Conservation (phyloP, 352 stramenopile species). For the Globisporangium paddicum region DNA sequence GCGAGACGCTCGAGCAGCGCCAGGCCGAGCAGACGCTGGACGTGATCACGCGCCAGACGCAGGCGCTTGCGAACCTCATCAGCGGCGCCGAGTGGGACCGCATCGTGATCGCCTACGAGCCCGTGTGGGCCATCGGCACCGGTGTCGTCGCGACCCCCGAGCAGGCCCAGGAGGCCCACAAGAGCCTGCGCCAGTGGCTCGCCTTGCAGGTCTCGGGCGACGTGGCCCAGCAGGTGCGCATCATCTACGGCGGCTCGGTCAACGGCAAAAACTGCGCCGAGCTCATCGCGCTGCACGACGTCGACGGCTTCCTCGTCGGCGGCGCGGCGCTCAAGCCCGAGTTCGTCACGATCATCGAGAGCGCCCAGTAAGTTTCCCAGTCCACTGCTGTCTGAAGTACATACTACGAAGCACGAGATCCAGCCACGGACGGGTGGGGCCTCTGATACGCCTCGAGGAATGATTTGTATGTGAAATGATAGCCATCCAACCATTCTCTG, state of each 20-base stretch:
- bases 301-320: constrained; percentile 94
- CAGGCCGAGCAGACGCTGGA: constrained; percentile 87
- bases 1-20: constrained; percentile 91
- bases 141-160: constrained; percentile 93
- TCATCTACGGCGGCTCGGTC: constrained; percentile 94
- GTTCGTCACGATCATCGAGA: constrained; percentile 85
- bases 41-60: constrained; percentile 94
- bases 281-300: constrained; percentile 81
- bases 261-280: constrained; percentile 88
- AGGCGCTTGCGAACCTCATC: constrained; percentile 88
- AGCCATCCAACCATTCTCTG: neutral
- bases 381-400: too few species aligned
- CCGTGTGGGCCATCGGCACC: constrained; percentile 98
- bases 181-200: constrained; percentile 82
- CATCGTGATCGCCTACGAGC: constrained; percentile 96
- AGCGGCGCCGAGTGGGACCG: constrained; percentile 68
- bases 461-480: neutral
- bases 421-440: too few species aligned
- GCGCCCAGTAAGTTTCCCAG: too few species aligned
- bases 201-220: constrained; percentile 49
- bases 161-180: constrained; percentile 92
- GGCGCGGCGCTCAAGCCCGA: constrained; percentile 92
- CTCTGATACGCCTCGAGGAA: neutral
- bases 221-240: constrained; percentile 73
- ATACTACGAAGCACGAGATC: too few species aligned